phyloP scores from a whole-genome alignment of 306 rosid genomes.

The Glycine tomentella region DNA sequence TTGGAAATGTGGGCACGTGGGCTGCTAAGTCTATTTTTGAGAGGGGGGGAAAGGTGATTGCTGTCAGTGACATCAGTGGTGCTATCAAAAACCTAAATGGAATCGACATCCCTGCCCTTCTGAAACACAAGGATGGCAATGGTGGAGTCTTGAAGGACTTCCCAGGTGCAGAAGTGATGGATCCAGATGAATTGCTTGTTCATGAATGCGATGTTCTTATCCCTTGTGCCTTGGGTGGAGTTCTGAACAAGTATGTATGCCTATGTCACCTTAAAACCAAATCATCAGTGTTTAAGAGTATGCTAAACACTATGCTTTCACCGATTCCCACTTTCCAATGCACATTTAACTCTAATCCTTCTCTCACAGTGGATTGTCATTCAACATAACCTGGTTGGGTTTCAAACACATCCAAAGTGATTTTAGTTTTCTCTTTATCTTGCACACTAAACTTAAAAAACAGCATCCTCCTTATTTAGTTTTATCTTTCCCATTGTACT shows the following conservation, averaged over 20 bases:
- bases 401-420: not conserved
- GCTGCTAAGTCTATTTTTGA: conserved; percentile 69
- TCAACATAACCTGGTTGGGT: not conserved
- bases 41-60: conserved; percentile 75
- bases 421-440: conserved; percentile 21
- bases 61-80: conserved; percentile 78
- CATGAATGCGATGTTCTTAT: conserved; percentile 79
- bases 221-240: conserved; percentile 82
- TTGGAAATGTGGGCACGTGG: conserved; percentile 83
- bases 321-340: not conserved
- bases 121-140: conserved; percentile 55
- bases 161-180: conserved; percentile 61
- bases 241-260: conserved; percentile 60
- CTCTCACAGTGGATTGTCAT: too few relatives aligned
- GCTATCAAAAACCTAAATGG: conserved; percentile 69
- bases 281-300: not conserved
- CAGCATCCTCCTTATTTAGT: not conserved
- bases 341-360: not conserved
- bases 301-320: too few relatives aligned
- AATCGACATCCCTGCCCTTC: conserved; percentile 66
- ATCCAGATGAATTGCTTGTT: conserved; percentile 66
- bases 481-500: not conserved
- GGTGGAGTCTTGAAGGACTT: conserved; percentile 55
- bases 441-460: not conserved
- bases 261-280: conserved; percentile 18